Base-by-base conservation (phyloP, 108 stramenopile genomes). In the Epithemia pelagica region DNA sequence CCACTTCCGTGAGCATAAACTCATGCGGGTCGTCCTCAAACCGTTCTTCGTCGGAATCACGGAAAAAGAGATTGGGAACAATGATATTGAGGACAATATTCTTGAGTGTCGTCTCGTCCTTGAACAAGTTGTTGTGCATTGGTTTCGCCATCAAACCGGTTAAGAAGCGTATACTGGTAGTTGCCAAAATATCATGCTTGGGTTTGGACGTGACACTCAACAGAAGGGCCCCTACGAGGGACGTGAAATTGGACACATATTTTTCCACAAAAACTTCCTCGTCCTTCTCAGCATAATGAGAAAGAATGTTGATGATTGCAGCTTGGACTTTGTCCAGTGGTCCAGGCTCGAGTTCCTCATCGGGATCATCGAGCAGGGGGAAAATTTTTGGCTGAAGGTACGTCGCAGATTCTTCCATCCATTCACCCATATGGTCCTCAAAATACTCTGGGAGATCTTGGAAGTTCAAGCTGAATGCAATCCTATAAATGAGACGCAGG, bases 361-460 rank as follows among this genome's bases (percentile, higher is more conserved):
- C 79, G 28, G 78, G 69, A 64, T 96, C 94, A 2, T 78, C 85
- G 65, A 96, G 71, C 18, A 75, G 20, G 1, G 94, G 86, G 37
- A 46, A 46, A 81, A 94, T 96, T 61, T 80, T 69, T 71, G 95
- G 98, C 61, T 76, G 59, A 62, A 99, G 69, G 59, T 85, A 94
- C 65, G 86, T 91, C 52, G 87, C 77, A 75, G 98, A 98, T 24
- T 78, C 83, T 24, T 59, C 71, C 96, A 96, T 96, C 96, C 96
- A 97, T 63, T 82, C 74, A 24, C 62, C 69, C 88, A 99, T 95
- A 75, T 96, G 86, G 75, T 98, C 97, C 72, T 98, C 97, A 64
- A 98, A 98, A 71, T 78, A 98, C 71, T 96, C 99, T 2, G 99
- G 99, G 56, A 99, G 73, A 74, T 98, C 98, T 74, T 96, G 95